Evolutionary conservation across 345 rosid species (phyloP).

Genomic region (Geranium rotundifolium): DNA sequence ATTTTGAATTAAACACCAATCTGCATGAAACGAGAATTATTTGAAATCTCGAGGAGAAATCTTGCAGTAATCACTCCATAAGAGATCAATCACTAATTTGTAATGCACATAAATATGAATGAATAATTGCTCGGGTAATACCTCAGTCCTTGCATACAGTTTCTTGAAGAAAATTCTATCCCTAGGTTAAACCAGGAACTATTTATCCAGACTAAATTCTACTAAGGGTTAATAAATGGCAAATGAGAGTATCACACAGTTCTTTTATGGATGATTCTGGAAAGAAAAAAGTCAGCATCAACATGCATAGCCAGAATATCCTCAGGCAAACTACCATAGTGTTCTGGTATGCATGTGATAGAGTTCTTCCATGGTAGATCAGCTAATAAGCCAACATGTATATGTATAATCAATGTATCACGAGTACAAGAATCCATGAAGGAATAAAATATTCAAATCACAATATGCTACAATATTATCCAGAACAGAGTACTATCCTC

Average conservation of each 20-base stretch:
- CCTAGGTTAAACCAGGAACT: background rate
- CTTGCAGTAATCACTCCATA: background rate
- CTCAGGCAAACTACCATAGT: background rate
- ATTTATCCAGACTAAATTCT: background rate
- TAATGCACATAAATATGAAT: background rate
- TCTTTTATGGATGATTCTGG: background rate
- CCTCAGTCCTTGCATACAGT: background rate
- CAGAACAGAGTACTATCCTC: background rate
- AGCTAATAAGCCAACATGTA: background rate
- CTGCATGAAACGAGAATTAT: constrained; percentile 4
- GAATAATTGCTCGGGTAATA: background rate
- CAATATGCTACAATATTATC: background rate
- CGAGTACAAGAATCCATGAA: background rate
- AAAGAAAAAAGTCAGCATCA: background rate
- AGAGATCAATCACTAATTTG: background rate
- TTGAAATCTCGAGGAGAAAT: background rate
- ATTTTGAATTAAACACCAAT: constrained; percentile 5
- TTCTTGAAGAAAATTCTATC: background rate
- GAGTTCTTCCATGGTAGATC: background rate
- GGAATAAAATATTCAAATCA: background rate
- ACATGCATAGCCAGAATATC: background rate
- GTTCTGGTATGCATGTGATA: background rate
- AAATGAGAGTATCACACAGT: background rate
- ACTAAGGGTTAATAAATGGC: background rate
- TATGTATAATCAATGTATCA: background rate